phyloP scores from a whole-genome alignment of 2,329 filamentous ascomycete genomes.

The Ceratocystis destructans region DNA sequence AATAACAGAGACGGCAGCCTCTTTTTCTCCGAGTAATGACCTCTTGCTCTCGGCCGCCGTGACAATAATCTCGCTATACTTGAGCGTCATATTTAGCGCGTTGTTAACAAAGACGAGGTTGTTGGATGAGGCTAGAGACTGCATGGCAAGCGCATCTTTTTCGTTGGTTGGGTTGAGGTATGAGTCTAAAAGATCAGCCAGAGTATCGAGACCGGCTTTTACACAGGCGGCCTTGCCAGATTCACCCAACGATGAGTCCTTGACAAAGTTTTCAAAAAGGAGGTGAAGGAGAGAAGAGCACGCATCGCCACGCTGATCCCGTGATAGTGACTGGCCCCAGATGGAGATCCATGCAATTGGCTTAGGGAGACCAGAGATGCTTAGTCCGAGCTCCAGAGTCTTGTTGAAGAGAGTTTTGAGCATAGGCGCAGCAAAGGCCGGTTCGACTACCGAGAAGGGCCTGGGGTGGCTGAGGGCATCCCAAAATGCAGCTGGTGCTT shows the following conservation, averaged over 20 bases:
- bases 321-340: conserved; percentile 64
- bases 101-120: conserved; percentile 50
- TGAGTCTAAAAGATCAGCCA: conserved; percentile 43
- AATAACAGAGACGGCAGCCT: conserved; percentile 31
- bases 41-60: conserved; percentile 37
- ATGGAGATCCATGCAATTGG: conserved; percentile 66
- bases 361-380: conserved; percentile 31
- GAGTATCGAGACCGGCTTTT: conserved; percentile 47
- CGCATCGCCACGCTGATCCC: conserved; percentile 62
- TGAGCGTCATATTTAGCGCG: conserved; percentile 50
- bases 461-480: conserved; percentile 71
- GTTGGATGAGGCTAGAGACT: conserved; percentile 34
- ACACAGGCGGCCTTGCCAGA: conserved; percentile 48
- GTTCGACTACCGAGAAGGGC: conserved; percentile 67
- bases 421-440: conserved; percentile 60
- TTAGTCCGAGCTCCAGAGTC: conserved; percentile 34
- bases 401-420: conserved; percentile 49
- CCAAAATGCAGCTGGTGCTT: conserved; percentile 73
- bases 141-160: conserved; percentile 17
- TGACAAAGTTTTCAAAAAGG: conserved; percentile 51
- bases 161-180: conserved; percentile 34
- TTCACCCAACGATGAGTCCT: conserved; percentile 40
- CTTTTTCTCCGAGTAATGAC: conserved; percentile 15
- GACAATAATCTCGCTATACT: conserved; percentile 47
- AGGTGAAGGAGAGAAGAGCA: conserved; percentile 67